Evolutionary conservation across 352 stramenopile species (phyloP).

Genomic region (Pythium insidiosum): DNA sequence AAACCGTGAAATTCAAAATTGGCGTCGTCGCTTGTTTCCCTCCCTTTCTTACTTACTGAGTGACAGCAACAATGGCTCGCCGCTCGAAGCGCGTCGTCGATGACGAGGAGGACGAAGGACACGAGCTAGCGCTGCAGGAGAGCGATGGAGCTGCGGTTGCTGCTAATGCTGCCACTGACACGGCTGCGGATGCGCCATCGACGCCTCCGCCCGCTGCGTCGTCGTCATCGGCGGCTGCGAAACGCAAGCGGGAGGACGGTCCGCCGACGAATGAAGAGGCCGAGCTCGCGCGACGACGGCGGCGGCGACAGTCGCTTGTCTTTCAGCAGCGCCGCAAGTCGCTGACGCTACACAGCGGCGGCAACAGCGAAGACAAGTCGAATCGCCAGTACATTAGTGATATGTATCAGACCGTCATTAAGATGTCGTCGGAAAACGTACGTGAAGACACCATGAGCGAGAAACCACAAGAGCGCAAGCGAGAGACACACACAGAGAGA

Average conservation of each 20-base stretch:
- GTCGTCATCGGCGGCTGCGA: too few relatives aligned
- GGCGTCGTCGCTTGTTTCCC: too few relatives aligned
- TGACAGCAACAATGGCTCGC: too few relatives aligned
- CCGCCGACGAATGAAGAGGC: slow-evolving; percentile 44
- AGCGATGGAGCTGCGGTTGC: not conserved
- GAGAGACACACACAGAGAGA: not conserved
- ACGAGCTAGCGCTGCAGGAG: not conserved
- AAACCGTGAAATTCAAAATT: too few relatives aligned
- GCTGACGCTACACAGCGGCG: slow-evolving; percentile 21
- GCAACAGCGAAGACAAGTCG: slow-evolving; percentile 5
- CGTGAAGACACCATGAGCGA: not conserved
- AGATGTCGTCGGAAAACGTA: slow-evolving; percentile 90
- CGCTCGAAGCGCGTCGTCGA: too few relatives aligned
- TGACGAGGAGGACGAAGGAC: slow-evolving; percentile 1
- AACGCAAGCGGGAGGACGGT: slow-evolving; percentile 30
- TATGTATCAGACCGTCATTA: slow-evolving; percentile 91
- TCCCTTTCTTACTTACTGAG: too few relatives aligned
- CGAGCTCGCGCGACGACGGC: slow-evolving; percentile 51
- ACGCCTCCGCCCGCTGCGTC: slow-evolving; percentile 5
- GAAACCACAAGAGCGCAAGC: not conserved
- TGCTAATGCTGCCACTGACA: not conserved
- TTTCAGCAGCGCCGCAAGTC: slow-evolving; percentile 68
- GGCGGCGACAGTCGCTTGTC: slow-evolving; percentile 50
- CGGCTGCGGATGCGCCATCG: not conserved
- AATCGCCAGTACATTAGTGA: slow-evolving; percentile 83